These are phyloP conservation scores for Vigna nakashimae DNA, from an alignment of 306 rosid species.

Conservation along the genomic window DNA sequence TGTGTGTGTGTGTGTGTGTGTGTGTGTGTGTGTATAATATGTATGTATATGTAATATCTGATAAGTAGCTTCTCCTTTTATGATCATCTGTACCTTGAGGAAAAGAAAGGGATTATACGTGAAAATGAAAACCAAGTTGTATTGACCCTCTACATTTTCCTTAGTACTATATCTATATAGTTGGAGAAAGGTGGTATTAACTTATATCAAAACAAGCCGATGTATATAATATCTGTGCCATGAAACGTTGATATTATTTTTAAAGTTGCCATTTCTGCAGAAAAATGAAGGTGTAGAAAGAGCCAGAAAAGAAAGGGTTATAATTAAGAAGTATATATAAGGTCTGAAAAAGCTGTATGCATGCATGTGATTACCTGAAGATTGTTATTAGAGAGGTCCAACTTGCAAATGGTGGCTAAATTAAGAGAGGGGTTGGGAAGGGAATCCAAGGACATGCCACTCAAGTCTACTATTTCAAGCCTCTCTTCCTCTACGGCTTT, in stretches of 20 bases:
- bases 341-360: neutral
- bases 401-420: slow-evolving; percentile 68
- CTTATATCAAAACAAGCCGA: neutral
- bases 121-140: neutral
- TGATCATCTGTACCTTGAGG: neutral
- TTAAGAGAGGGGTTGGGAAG: slow-evolving; percentile 78
- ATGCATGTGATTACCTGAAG: slow-evolving; percentile 62
- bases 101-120: neutral
- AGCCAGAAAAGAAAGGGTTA: neutral
- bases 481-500: slow-evolving; percentile 51
- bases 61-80: slow-evolving; percentile 23
- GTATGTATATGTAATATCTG: neutral
- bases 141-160: neutral
- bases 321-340: too few relatives aligned
- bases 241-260: neutral
- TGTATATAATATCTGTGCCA: neutral
- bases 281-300: neutral
- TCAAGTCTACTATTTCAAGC: slow-evolving; percentile 75
- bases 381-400: slow-evolving; percentile 92
- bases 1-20: too few relatives aligned
- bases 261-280: neutral
- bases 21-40: too few relatives aligned
- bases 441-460: slow-evolving; percentile 76
- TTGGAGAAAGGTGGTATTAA: neutral
- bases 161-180: too few relatives aligned